Percentiles rank a stretch among this genome's conserved stretches.
Conservation (phyloP, 225 moss, liverwort and hornwort species). For the Physcomitrium patens region DNA sequence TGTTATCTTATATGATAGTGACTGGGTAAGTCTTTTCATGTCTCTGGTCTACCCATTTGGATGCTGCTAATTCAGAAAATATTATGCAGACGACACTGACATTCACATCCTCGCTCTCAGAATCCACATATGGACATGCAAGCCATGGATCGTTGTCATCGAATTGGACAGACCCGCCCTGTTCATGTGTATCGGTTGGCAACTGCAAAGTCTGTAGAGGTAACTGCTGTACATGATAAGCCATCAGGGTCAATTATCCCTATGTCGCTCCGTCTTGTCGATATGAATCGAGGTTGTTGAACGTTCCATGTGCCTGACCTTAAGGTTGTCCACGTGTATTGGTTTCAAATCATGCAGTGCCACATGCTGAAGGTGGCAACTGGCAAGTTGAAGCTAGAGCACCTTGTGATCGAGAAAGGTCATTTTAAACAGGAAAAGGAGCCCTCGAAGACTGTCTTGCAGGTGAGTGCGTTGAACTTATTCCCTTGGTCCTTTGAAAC, state of each 20-base stretch:
- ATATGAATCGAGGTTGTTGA: not conserved
- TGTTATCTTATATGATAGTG: constrained; percentile 91
- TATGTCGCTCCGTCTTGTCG: not conserved
- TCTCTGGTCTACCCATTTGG: not conserved
- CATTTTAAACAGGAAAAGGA: constrained; percentile 96
- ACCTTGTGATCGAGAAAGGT: constrained; percentile 94
- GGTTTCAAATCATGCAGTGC: constrained; percentile 49
- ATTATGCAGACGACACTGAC: not conserved
- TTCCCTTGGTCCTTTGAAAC: not conserved
- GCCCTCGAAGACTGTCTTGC: constrained; percentile 62
- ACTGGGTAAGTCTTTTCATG: constrained; percentile 62
- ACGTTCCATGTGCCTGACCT: not conserved
- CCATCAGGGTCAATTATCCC: not conserved
- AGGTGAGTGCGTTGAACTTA: constrained; percentile 45
- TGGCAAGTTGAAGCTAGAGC: constrained; percentile 89
- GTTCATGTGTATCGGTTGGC: constrained; percentile 93
- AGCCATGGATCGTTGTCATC: constrained; percentile 98
- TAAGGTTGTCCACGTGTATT: not conserved
- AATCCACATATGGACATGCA: constrained; percentile 98
- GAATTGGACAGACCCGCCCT: constrained; percentile 93
- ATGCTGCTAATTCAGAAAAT: not conserved
- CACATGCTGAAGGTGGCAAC: constrained; percentile 85
- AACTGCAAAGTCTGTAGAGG: constrained; percentile 86
- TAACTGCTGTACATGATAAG: constrained; percentile 19
- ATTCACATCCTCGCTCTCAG: constrained; percentile 38